Evolutionary conservation across 1,139 yeast genomes (phyloP).

Genomic region (Keqinozyma sinolaborantium): DNA sequence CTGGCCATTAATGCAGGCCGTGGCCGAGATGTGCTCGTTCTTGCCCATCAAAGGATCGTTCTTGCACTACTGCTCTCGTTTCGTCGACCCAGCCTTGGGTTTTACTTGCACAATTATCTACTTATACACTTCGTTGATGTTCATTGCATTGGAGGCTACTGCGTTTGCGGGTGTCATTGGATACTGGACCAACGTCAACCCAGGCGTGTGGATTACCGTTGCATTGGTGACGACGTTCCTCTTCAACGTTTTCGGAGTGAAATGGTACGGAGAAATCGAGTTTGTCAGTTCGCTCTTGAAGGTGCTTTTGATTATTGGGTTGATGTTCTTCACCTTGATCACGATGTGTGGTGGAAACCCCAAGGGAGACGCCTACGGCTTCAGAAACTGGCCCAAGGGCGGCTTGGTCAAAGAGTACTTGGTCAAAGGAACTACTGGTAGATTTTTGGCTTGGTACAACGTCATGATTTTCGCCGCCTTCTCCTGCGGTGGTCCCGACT

Average conservation of each 20-base stretch:
- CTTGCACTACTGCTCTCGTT: constrained; percentile 34
- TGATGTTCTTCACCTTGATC: constrained; percentile 35
- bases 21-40: constrained; percentile 39
- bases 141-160: constrained; percentile 33
- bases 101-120: constrained; percentile 36
- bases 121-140: constrained; percentile 34
- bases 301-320: constrained; percentile 35
- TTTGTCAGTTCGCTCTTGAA: constrained; percentile 34
- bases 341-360: constrained; percentile 43
- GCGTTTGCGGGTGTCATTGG: constrained; percentile 33
- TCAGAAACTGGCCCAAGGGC: constrained; percentile 33
- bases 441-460: constrained; percentile 33
- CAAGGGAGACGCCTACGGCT: constrained; percentile 32
- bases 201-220: constrained; percentile 34
- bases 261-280: constrained; percentile 40
- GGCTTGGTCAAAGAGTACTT: constrained; percentile 31
- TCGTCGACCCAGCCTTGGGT: constrained; percentile 39
- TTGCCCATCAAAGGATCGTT: constrained; percentile 38
- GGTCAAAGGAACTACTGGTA: constrained; percentile 29
- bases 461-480: constrained; percentile 36
- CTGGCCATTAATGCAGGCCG: constrained; percentile 39
- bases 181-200: constrained; percentile 38
- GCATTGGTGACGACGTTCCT: constrained; percentile 23
- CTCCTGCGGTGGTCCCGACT: constrained; percentile 43
- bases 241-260: constrained; percentile 33